phyloP scores from a whole-genome alignment of 2,329 filamentous ascomycete genomes.

The Chaetomiaceae sp. region DNA sequence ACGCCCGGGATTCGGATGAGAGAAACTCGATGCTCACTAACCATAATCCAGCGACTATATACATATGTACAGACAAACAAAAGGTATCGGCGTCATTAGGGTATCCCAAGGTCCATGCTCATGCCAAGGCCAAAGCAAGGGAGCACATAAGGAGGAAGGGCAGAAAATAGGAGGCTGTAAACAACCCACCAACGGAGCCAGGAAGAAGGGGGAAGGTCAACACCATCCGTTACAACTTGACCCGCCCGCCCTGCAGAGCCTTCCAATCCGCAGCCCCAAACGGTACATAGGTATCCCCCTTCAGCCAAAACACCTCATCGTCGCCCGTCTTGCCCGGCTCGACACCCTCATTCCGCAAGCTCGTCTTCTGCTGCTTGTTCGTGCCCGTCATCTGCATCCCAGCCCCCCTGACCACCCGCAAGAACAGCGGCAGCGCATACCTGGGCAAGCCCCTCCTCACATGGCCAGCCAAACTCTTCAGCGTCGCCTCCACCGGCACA shows the following conservation, averaged over 20 bases:
- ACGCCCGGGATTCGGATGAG: too few species aligned
- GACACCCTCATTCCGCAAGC: conserved; percentile 67
- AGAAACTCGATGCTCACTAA: too few species aligned
- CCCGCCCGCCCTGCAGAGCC: conserved; percentile 58
- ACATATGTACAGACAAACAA: too few species aligned
- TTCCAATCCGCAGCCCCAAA: conserved; percentile 68
- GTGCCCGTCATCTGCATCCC: conserved; percentile 69
- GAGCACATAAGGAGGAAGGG: too few species aligned
- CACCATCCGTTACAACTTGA: conserved; percentile 54
- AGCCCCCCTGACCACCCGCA: conserved; percentile 58
- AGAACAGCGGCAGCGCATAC: conserved; percentile 73
- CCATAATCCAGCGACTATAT: too few species aligned
- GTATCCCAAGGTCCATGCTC: too few species aligned
- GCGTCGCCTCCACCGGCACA: conserved; percentile 37
- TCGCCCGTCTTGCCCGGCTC: conserved; percentile 52
- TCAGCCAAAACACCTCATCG: conserved; percentile 60
- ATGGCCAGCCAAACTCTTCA: conserved; percentile 59
- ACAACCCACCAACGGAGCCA: too few species aligned
- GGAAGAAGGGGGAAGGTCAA: neutral
- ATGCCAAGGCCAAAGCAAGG: too few species aligned
- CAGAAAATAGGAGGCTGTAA: too few species aligned
- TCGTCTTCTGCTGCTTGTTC: conserved; percentile 82
- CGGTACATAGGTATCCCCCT: conserved; percentile 58
- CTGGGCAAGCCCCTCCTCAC: conserved; percentile 56
- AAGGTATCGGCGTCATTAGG: too few species aligned